Evolutionary conservation across 2,329 filamentous ascomycete genomes (phyloP).

Genomic region (Nemania sp.): DNA sequence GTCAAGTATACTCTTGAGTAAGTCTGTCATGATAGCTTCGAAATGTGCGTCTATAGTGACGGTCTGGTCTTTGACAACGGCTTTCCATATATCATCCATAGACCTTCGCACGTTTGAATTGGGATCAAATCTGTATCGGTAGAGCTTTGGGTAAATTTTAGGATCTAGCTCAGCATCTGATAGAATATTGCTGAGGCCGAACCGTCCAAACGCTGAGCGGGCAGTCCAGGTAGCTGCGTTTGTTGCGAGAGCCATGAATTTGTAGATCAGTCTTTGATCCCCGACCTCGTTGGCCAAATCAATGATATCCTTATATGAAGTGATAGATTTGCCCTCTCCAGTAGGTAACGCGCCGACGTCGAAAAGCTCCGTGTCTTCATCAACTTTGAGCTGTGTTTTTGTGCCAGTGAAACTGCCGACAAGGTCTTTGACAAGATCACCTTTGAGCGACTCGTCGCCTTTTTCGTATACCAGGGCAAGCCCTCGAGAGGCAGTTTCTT

Average conservation of each 20-base stretch:
- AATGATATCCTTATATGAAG: slow-evolving; percentile 97
- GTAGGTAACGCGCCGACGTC: slow-evolving; percentile 89
- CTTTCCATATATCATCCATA: slow-evolving; percentile 98
- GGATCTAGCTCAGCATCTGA: slow-evolving; percentile 87
- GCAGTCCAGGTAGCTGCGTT: slow-evolving; percentile 98
- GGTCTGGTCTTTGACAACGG: slow-evolving; percentile 86
- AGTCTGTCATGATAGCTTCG: slow-evolving; percentile 83
- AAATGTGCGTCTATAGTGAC: slow-evolving; percentile 80
- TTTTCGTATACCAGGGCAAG: slow-evolving; percentile 93
- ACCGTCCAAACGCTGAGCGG: slow-evolving; percentile 92
- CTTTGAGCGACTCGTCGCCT: slow-evolving; percentile 78
- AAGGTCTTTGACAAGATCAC: slow-evolving; percentile 82
- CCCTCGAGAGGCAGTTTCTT: slow-evolving; percentile 91
- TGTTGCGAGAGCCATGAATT: slow-evolving; percentile 95
- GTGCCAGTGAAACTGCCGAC: slow-evolving; percentile 86
- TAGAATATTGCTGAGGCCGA: slow-evolving; percentile 88
- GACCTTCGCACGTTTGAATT: slow-evolving; percentile 90
- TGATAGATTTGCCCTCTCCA: slow-evolving; percentile 84
- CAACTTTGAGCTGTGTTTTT: slow-evolving; percentile 76
- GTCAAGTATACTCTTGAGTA: slow-evolving; percentile 77
- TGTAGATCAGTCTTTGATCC: slow-evolving; percentile 94
- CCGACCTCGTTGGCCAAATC: slow-evolving; percentile 94
- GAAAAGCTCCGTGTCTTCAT: slow-evolving; percentile 89
- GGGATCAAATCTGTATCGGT: slow-evolving; percentile 91
- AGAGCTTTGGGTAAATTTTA: slow-evolving; percentile 93